These are phyloP conservation scores for Phytophthora pistaciae DNA, from an alignment of 352 stramenopile genomes.

Conservation along the genomic window DNA sequence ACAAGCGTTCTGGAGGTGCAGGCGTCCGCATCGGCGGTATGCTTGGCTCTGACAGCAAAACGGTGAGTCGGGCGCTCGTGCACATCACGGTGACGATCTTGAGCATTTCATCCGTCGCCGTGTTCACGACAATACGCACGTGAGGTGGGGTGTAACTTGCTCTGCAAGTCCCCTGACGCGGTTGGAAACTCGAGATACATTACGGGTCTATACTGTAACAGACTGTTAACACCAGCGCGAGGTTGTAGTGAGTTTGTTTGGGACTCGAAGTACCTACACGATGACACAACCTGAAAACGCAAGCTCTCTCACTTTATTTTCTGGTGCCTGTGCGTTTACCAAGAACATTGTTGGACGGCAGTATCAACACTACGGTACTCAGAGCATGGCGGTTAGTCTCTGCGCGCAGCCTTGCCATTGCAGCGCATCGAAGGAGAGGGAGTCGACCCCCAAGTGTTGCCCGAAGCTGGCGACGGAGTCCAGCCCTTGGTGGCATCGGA, in stretches of 20 bases:
- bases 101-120: conserved; percentile 8
- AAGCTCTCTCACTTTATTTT: background rate
- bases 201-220: background rate
- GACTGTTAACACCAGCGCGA: background rate
- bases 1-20: conserved; percentile 5
- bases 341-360: background rate
- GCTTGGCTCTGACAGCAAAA: background rate
- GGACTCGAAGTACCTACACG: background rate
- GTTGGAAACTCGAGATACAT: background rate
- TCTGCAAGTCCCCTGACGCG: too few relatives aligned
- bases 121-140: background rate
- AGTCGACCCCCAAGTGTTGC: background rate
- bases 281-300: background rate
- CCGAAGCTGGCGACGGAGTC: background rate
- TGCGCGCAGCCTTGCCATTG: background rate
- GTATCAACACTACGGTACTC: background rate
- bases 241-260: background rate
- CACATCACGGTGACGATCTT: conserved; percentile 14
- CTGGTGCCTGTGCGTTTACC: background rate
- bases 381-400: background rate
- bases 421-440: background rate
- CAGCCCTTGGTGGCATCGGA: background rate
- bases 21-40: background rate
- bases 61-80: conserved; percentile 2
- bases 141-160: background rate